A percentile compares a stretch with the other conserved stretches of the same genome.
Evolutionary conservation across 768 basidiomycete species (phyloP).

Genomic region (Rhizopogon vesiculosus): DNA sequence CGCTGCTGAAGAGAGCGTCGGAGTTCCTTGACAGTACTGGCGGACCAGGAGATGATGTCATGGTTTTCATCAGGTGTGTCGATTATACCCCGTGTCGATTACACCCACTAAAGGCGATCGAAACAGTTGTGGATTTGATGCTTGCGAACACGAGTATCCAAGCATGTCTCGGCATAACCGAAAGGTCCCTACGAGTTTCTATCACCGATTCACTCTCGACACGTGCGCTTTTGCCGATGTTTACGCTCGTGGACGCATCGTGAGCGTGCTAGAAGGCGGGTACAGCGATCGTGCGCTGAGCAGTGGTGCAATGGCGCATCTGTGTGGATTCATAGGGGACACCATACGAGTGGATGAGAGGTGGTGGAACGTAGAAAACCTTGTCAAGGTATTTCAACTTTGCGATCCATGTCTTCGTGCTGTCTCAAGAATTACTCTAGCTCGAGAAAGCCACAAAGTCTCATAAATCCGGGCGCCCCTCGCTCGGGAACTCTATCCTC

Average conservation of each 20-base stretch:
- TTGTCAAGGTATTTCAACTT: slow-evolving; percentile 43
- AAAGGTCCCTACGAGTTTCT: slow-evolving; percentile 86
- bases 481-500: slow-evolving; percentile 18
- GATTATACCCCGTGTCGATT: not conserved
- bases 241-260: slow-evolving; percentile 62
- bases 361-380: slow-evolving; percentile 68
- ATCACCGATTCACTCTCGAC: slow-evolving; percentile 76
- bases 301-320: slow-evolving; percentile 80
- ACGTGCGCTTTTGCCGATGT: slow-evolving; percentile 57
- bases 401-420: not conserved
- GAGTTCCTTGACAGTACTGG: slow-evolving; percentile 69
- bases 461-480: slow-evolving; percentile 43
- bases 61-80: slow-evolving; percentile 84
- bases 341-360: slow-evolving; percentile 28
- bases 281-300: slow-evolving; percentile 88
- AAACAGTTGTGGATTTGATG: slow-evolving; percentile 88
- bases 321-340: slow-evolving; percentile 53
- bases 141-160: slow-evolving; percentile 84
- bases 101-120: not conserved
- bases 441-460: slow-evolving; percentile 64
- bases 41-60: slow-evolving; percentile 58
- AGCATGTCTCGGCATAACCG: slow-evolving; percentile 91
- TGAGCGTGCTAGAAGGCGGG: slow-evolving; percentile 93
- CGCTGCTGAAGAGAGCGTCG: slow-evolving; percentile 60
- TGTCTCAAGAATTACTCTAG: slow-evolving; percentile 27